Evolutionary conservation across 1,139 yeast genomes (phyloP).

Genomic region (Insectozyma bohioensis): DNA sequence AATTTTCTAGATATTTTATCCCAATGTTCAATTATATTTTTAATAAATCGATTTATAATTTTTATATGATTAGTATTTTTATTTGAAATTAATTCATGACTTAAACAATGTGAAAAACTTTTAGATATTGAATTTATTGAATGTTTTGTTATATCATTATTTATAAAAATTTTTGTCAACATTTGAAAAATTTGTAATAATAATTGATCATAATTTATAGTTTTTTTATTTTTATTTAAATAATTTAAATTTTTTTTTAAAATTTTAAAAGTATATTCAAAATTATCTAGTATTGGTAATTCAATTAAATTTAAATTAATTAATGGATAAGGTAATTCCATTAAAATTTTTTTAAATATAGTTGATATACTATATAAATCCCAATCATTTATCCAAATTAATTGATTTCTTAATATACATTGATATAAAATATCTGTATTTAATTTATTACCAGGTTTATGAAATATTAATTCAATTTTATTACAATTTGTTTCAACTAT

Average conservation of each 20-base stretch:
- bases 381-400: constrained; percentile 62
- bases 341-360: constrained; percentile 48
- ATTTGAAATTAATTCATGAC: constrained; percentile 49
- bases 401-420: constrained; percentile 55
- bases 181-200: constrained; percentile 44
- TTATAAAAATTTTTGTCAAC: constrained; percentile 32
- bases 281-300: constrained; percentile 50
- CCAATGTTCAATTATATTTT: constrained; percentile 51
- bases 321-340: constrained; percentile 44
- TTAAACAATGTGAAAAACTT: constrained; percentile 49
- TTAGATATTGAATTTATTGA: constrained; percentile 46
- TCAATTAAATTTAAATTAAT: constrained; percentile 42
- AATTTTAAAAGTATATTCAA: constrained; percentile 34
- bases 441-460: constrained; percentile 57
- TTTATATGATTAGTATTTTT: constrained; percentile 45
- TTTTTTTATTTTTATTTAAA: constrained; percentile 10
- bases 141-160: constrained; percentile 41
- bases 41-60: constrained; percentile 51
- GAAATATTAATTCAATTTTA: constrained; percentile 49
- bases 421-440: constrained; percentile 50
- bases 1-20: constrained; percentile 16
- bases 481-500: constrained; percentile 46
- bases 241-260: constrained; percentile 20
- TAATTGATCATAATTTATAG: constrained; percentile 21
- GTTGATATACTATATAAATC: constrained; percentile 60